Evolutionary conservation across 306 rosid genomes (phyloP).

Genomic region (peach (Prunus persica)): Prunus_persica_NCBIv2 NC_034015.1:21567501-21568000

Average conservation of each 20-base stretch:
- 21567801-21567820: slow-evolving; percentile 36
- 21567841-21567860: slow-evolving; percentile 42
- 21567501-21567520: slow-evolving; percentile 62
- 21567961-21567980: slow-evolving; percentile 43
- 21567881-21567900: slow-evolving; percentile 23
- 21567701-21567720: slow-evolving; percentile 41
- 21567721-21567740: slow-evolving; percentile 82
- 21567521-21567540: slow-evolving; percentile 49
- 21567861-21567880: slow-evolving; percentile 47
- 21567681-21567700: slow-evolving; percentile 39
- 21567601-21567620: slow-evolving; percentile 64
- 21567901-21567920: slow-evolving; percentile 44
- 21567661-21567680: slow-evolving; percentile 41
- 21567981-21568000: slow-evolving; percentile 65
- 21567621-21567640: slow-evolving; percentile 19
- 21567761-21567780: slow-evolving; percentile 45
- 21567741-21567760: slow-evolving; percentile 56
- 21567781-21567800: slow-evolving; percentile 55
- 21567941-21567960: slow-evolving; percentile 28
- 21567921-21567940: slow-evolving; percentile 28
- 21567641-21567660: slow-evolving; percentile 30
- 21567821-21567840: slow-evolving; percentile 16
- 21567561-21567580: slow-evolving; percentile 13
- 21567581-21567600: slow-evolving; percentile 48
- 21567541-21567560: slow-evolving; percentile 42